phyloP scores from a whole-genome alignment of 805 yeast species.

The Ogataea ramenticola region DNA sequence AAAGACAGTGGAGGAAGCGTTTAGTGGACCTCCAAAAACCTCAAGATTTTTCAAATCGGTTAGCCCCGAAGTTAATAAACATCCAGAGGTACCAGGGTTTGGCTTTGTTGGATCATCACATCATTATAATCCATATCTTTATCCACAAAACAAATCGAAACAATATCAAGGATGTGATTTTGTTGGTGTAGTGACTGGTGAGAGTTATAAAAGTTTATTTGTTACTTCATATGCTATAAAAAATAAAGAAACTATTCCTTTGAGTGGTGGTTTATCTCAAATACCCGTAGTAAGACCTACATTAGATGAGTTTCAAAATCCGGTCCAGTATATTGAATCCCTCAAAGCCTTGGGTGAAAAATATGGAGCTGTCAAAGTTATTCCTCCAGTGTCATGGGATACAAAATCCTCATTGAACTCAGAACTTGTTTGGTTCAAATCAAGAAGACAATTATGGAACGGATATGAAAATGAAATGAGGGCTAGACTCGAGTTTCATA shows the following conservation, averaged over 20 bases:
- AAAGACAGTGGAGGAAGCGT: neutral
- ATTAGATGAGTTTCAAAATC: slow-evolving; percentile 50
- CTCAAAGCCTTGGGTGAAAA: slow-evolving; percentile 42
- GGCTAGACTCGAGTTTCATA: slow-evolving; percentile 40
- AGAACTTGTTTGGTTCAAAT: slow-evolving; percentile 43
- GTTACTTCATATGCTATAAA: neutral
- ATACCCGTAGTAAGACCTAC: slow-evolving; percentile 58
- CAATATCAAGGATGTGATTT: neutral
- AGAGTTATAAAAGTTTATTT: neutral
- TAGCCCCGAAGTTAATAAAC: slow-evolving; percentile 8
- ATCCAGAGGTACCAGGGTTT: slow-evolving; percentile 1
- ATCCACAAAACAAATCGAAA: slow-evolving; percentile 32
- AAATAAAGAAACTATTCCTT: neutral
- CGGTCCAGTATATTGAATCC: slow-evolving; percentile 56
- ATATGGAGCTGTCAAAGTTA: slow-evolving; percentile 71
- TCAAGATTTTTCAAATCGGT: slow-evolving; percentile 20
- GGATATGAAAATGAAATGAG: slow-evolving; percentile 34
- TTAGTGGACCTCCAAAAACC: slow-evolving; percentile 20
- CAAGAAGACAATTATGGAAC: slow-evolving; percentile 41
- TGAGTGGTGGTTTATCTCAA: neutral
- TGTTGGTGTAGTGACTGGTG: neutral
- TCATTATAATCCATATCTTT: slow-evolving; percentile 37
- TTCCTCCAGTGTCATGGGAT: slow-evolving; percentile 48
- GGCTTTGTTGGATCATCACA: slow-evolving; percentile 12
- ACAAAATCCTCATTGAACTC: slow-evolving; percentile 29